Conservation (phyloP, 2,329 filamentous ascomycete species). For the Ascocoryne sarcoides region DNA sequence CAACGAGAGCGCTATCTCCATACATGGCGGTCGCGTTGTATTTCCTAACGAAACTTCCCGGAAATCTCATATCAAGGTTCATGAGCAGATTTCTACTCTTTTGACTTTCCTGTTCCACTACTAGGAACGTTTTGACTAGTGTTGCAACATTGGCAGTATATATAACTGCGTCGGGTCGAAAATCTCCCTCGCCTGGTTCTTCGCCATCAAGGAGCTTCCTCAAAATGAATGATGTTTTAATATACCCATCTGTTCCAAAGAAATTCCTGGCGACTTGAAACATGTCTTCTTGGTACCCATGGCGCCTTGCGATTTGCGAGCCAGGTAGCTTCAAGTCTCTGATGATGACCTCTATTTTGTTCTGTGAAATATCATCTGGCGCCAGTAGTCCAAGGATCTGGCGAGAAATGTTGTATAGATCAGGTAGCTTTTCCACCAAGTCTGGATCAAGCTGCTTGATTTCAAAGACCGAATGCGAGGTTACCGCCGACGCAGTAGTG, state of each 20-base stretch:
- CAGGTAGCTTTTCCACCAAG: constrained; percentile 32
- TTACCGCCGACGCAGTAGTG: constrained; percentile 8
- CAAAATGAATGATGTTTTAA: constrained; percentile 28
- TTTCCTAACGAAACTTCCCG: constrained; percentile 28
- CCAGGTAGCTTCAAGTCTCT: background rate
- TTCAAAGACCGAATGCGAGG: constrained; percentile 17
- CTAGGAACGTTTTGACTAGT: constrained; percentile 29
- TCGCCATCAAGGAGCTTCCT: constrained; percentile 25
- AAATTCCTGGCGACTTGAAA: constrained; percentile 11
- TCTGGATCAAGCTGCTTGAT: constrained; percentile 28
- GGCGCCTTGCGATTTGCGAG: constrained; percentile 4
- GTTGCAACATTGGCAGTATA: constrained; percentile 37
- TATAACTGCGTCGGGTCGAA: constrained; percentile 31
- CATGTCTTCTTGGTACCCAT: constrained; percentile 11
- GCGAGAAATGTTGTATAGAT: constrained; percentile 29
- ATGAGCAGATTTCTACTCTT: constrained; percentile 15
- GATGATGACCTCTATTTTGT: constrained; percentile 1
- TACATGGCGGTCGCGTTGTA: constrained; percentile 15
- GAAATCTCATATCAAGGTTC: constrained; percentile 29
- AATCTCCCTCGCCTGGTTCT: constrained; percentile 17
- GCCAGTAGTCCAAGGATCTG: constrained; percentile 32
- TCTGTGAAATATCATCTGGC: constrained; percentile 21
- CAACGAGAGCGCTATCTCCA: constrained; percentile 33
- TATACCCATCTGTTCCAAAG: constrained; percentile 26
- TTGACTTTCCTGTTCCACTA: constrained; percentile 19